Conservation (phyloP, 345 rosid species). For the Eutrema japonicum region DNA sequence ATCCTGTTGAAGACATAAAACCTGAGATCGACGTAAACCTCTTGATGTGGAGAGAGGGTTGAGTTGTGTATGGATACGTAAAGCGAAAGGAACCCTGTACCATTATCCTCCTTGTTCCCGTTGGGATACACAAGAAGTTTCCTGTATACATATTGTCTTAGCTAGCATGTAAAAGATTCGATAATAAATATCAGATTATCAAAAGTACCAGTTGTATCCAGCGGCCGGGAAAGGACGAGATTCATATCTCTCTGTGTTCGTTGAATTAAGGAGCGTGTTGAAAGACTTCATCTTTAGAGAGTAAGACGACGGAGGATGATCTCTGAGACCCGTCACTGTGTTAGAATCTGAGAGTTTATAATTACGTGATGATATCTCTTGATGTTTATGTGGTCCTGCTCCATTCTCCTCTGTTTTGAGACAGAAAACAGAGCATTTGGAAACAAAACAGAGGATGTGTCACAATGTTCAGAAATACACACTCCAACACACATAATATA, state of each 20-base stretch:
- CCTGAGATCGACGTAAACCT: constrained; percentile 36
- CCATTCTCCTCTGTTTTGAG: constrained; percentile 11
- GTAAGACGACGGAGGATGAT: constrained; percentile 27
- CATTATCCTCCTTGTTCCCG: constrained; percentile 30
- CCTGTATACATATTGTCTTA: too few relatives aligned
- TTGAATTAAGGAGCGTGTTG: constrained; percentile 7
- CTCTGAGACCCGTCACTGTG: constrained; percentile 14
- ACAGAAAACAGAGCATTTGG: background rate
- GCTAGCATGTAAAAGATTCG: too few relatives aligned
- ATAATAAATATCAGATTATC: background rate
- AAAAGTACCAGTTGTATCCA: constrained; percentile 24
- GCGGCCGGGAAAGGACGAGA: constrained; percentile 25
- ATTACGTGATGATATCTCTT: constrained; percentile 18
- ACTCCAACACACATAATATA: background rate
- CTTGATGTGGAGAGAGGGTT: background rate
- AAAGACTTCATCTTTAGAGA: constrained; percentile 31
- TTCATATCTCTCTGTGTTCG: background rate
- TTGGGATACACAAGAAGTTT: constrained; percentile 33
- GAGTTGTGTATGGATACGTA: constrained; percentile 36
- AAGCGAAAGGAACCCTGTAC: constrained; percentile 36
- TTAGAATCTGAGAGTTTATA: constrained; percentile 3
- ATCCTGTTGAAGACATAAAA: constrained; percentile 36
- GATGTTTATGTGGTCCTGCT: background rate
- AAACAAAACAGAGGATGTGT: constrained; percentile 1
- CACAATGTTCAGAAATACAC: background rate